A percentile compares a stretch with the other conserved stretches of the same genome.
Conservation (phyloP, 2,329 filamentous ascomycete genomes). For the Cytospora paraplurivora region DNA sequence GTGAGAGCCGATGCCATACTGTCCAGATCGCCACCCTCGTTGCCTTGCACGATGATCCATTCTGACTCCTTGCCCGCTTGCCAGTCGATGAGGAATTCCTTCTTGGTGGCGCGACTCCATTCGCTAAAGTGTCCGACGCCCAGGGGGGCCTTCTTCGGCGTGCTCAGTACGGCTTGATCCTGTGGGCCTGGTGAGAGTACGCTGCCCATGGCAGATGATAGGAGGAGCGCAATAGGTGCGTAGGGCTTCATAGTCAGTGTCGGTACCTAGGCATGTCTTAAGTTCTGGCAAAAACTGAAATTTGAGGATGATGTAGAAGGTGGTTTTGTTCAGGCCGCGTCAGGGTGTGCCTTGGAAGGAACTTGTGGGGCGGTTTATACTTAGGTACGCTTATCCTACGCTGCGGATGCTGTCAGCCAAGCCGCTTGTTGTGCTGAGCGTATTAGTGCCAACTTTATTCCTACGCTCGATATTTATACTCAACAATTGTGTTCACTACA, state of each 20-base stretch:
- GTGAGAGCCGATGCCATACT: constrained; percentile 47
- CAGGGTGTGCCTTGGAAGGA: not conserved
- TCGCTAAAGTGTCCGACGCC: constrained; percentile 52
- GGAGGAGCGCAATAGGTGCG: constrained; percentile 10
- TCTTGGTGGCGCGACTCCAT: constrained; percentile 50
- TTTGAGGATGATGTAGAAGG: not conserved
- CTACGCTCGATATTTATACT: not conserved
- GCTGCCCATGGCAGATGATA: constrained; percentile 7
- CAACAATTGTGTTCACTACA: not conserved
- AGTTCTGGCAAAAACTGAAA: not conserved
- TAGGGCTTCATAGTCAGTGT: constrained; percentile 5
- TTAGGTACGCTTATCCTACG: not conserved
- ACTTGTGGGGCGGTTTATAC: not conserved
- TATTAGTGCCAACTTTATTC: not conserved
- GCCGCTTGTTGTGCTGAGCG: not conserved
- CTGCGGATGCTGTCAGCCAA: not conserved
- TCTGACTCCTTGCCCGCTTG: constrained; percentile 44
- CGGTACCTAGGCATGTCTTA: not conserved
- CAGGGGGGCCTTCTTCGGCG: constrained; percentile 4
- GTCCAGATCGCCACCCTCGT: constrained; percentile 48
- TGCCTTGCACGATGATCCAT: constrained; percentile 50
- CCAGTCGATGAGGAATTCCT: constrained; percentile 49
- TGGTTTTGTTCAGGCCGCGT: not conserved
- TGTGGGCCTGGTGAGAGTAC: constrained; percentile 4
- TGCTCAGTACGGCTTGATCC: constrained; percentile 16